Evolutionary conservation across 2,329 filamentous ascomycete genomes (phyloP), one percentile per base, ranked within the genome.

Genomic region (Arthrinium phaeospermum): DNA sequence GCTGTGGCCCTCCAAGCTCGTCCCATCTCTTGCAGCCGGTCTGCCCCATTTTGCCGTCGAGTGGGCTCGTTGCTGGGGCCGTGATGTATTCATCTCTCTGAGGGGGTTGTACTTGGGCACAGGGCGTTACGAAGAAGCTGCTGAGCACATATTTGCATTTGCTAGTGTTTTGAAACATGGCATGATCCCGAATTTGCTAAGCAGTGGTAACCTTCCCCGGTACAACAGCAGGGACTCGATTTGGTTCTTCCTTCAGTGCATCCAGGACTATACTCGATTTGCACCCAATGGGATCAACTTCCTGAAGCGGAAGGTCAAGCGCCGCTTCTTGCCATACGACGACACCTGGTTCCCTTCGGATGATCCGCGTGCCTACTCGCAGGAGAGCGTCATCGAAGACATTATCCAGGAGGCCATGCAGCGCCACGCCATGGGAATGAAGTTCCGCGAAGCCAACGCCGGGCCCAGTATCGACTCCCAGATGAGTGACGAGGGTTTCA

Each of bases 221-320:
- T 99, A 98, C 85, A 99, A 99, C 81, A 95, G 96, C 61, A 90
- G 96, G 73, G 96, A 99, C 82, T 98, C 96, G 0, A 91, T 98
- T 57, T 99, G 96, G 96, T 99, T 98, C 87, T 98, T 97, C 86
- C 83, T 99, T 70, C 96, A 99, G 81, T 93, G 93, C 75, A 96
- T 98, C 68, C 96, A 99, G 79, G 96, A 99, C 79, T 99, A 97
- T 81, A 91, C 90, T 67, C 91, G 90, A 69, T 91, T 96, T 77
- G 94, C 91, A 0, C 96, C 96, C 0, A 87, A 95, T 72, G 96
- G 96, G 3, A 78, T 91, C 24, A 84, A 88, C 0, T 85, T 99
- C 44, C 85, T 99, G 24, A 88, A 94, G 72, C 92, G 93, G 77
- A 92, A 91, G 76, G 92, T 97, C 51, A 90, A 91, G 77, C 90